Evolutionary conservation across 257 asterid species (phyloP).

Genomic region (Penstemon newberryi): DNA sequence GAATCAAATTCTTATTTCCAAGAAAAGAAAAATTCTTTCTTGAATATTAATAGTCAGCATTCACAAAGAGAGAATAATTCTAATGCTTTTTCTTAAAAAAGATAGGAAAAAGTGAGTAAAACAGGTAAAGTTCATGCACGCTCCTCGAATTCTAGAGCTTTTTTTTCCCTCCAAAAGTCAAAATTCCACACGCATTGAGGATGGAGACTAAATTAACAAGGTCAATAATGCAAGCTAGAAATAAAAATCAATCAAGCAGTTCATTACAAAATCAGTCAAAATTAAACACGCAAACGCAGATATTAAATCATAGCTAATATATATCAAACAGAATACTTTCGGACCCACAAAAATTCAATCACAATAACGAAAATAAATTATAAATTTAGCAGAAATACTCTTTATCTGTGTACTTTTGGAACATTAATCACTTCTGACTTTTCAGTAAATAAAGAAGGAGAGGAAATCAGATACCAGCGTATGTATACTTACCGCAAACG

Average conservation of each 20-base stretch:
- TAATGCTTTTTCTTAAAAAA: neutral
- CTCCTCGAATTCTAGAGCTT: conserved; percentile 12
- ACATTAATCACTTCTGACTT: neutral
- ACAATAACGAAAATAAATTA: neutral
- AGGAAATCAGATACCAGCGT: neutral
- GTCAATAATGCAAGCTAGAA: conserved; percentile 32
- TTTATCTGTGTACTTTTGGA: neutral
- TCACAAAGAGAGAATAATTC: too few species aligned
- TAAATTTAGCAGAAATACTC: neutral
- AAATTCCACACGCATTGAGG: conserved; percentile 22
- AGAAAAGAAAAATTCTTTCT: neutral
- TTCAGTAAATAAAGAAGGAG: neutral
- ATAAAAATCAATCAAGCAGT: conserved; percentile 16
- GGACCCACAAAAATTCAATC: neutral
- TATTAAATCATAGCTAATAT: conserved; percentile 17
- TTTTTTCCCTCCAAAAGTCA: conserved; percentile 25
- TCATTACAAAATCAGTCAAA: conserved; percentile 21
- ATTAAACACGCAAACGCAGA: conserved; percentile 33
- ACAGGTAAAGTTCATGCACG: conserved; percentile 24
- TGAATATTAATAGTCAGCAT: conserved; percentile 12
- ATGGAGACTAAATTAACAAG: neutral
- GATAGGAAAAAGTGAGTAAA: conserved; percentile 7
- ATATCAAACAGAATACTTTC: conserved; percentile 2
- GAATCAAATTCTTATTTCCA: conserved; percentile 9
- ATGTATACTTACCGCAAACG: neutral